Conservation (phyloP, 768 basidiomycete genomes). For the Kwoniella pini region DNA sequence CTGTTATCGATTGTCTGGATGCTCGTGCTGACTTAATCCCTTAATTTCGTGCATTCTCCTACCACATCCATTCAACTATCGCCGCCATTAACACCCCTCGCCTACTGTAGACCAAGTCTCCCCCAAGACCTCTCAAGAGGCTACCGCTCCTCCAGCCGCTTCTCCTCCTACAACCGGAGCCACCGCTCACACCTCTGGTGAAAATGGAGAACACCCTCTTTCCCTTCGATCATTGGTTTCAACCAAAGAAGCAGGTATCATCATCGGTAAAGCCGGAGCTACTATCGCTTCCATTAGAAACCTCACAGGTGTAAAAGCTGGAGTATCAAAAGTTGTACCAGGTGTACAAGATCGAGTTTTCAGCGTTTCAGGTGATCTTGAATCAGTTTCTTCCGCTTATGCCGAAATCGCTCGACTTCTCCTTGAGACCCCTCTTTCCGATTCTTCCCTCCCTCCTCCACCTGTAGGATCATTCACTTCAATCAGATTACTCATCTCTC, state of each 20-base stretch:
- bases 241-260: constrained; percentile 71
- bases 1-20: background rate
- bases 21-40: constrained; percentile 2
- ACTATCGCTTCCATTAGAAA: constrained; percentile 97
- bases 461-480: constrained; percentile 72
- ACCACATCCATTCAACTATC: background rate
- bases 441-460: constrained; percentile 67
- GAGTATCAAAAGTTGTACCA: constrained; percentile 96
- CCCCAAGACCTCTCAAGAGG: constrained; percentile 38
- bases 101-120: constrained; percentile 31
- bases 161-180: constrained; percentile 10
- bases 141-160: constrained; percentile 18
- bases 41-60: too few relatives aligned
- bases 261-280: constrained; percentile 78
- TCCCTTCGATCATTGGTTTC: constrained; percentile 93
- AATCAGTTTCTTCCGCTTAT: constrained; percentile 95
- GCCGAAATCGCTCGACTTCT: constrained; percentile 90
- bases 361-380: constrained; percentile 86
- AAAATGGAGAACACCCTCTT: constrained; percentile 54
- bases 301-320: constrained; percentile 94
- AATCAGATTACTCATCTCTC: constrained; percentile 94
- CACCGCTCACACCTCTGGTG: constrained; percentile 16
- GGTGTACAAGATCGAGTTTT: constrained; percentile 98
- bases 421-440: constrained; percentile 69
- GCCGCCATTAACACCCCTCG: background rate